Percentiles rank a stretch among this genome's conserved stretches.
phyloP scores from a whole-genome alignment of 2,329 filamentous ascomycete genomes.

The Beauveria australis region DNA sequence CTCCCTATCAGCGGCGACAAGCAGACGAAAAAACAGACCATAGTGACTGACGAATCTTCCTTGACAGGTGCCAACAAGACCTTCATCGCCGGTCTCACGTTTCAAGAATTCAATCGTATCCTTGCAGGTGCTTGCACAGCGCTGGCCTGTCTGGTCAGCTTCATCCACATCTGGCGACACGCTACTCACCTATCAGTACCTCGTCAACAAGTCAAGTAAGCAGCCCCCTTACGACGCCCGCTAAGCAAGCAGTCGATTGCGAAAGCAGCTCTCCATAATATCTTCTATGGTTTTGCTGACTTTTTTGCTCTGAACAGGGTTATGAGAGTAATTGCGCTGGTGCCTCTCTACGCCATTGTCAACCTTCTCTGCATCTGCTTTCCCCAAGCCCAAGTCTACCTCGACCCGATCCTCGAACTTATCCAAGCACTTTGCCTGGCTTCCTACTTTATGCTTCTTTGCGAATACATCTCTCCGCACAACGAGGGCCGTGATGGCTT shows the following conservation, averaged over 20 bases:
- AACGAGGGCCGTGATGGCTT: constrained; percentile 25
- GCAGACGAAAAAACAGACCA: not conserved
- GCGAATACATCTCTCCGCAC: constrained; percentile 31
- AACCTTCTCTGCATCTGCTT: constrained; percentile 31
- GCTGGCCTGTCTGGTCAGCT: constrained; percentile 22
- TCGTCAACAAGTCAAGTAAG: constrained; percentile 32
- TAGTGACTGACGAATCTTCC: not conserved
- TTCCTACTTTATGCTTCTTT: constrained; percentile 36
- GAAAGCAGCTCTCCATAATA: not conserved
- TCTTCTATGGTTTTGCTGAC: not conserved
- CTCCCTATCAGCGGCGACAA: not conserved
- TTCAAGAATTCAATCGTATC: constrained; percentile 25
- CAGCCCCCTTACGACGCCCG: not conserved
- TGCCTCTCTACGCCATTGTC: constrained; percentile 31
- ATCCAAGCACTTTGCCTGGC: constrained; percentile 32
- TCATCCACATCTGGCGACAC: constrained; percentile 25
- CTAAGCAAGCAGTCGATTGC: not conserved
- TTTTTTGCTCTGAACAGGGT: constrained; percentile 20
- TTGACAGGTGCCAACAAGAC: constrained; percentile 4
- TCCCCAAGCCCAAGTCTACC: constrained; percentile 29
- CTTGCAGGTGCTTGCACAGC: constrained; percentile 27
- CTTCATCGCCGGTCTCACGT: constrained; percentile 10
- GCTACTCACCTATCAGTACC: constrained; percentile 32
- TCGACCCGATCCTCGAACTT: constrained; percentile 29
- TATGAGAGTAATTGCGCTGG: constrained; percentile 32